Conservation (phyloP, 2,329 filamentous ascomycete genomes). For the Aulographum hederae region DNA sequence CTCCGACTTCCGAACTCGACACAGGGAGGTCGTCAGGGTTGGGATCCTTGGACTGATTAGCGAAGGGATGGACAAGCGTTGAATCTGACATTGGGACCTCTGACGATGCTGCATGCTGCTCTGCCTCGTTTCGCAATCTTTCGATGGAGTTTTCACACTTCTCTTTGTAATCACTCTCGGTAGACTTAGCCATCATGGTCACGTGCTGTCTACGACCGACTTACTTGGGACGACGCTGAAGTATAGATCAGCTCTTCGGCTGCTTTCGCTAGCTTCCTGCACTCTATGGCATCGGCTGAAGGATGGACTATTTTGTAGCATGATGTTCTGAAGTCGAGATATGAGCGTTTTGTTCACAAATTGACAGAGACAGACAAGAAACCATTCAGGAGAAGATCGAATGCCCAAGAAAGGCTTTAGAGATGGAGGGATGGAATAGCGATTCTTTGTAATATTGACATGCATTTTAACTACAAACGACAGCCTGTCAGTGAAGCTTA, state of each 20-base stretch:
- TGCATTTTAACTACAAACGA: constrained; percentile 28
- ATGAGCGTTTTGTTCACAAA: too few species aligned
- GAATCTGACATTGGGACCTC: background rate
- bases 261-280: constrained; percentile 37
- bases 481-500: constrained; percentile 28
- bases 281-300: background rate
- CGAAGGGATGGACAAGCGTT: background rate
- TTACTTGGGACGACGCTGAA: too few species aligned
- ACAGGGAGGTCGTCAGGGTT: background rate
- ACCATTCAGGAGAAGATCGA: background rate
- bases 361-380: background rate
- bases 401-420: background rate
- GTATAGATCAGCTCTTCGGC: constrained; percentile 48
- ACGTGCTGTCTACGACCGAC: too few species aligned
- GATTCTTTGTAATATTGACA: too few species aligned
- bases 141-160: constrained; percentile 6
- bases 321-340: background rate
- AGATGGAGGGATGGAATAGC: background rate
- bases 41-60: too few species aligned
- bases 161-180: constrained; percentile 16
- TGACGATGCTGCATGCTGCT: background rate
- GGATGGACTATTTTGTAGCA: background rate
- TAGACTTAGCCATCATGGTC: too few species aligned
- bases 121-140: constrained; percentile 26
- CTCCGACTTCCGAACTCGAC: constrained; percentile 9